These are phyloP conservation scores for Sporisorium iseilematis-ciliati DNA, from an alignment of 1,284 basidiomycete species.

Conservation along the genomic window DNA sequence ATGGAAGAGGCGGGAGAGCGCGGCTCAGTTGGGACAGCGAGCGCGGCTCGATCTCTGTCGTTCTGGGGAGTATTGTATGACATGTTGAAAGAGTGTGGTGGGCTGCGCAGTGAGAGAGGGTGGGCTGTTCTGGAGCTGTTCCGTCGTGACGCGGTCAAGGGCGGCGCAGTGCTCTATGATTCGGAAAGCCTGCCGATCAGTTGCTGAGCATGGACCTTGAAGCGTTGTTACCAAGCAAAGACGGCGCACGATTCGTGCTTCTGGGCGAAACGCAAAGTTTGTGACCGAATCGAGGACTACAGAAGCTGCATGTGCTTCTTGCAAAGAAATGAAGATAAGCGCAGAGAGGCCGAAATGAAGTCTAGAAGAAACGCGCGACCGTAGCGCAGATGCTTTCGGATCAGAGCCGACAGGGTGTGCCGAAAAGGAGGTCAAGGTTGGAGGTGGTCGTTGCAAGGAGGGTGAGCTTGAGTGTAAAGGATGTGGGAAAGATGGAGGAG, in stretches of 20 bases:
- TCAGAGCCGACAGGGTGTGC: neutral
- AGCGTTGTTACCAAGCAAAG: neutral
- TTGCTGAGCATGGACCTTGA: neutral
- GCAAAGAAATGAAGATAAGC: neutral
- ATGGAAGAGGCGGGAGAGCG: conserved; percentile 23
- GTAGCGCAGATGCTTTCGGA: conserved; percentile 2
- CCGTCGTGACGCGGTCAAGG: neutral
- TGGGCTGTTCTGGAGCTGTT: neutral
- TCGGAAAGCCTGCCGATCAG: conserved; percentile 5
- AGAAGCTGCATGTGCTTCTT: neutral
- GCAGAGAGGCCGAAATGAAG: conserved; percentile 1
- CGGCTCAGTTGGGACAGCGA: conserved; percentile 14
- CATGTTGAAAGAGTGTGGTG: conserved; percentile 9
- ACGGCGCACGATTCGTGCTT: neutral
- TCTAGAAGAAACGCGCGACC: neutral
- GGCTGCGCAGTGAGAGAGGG: neutral
- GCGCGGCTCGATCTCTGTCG: conserved; percentile 4
- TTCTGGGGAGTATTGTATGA: neutral
- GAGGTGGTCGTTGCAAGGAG: conserved; percentile 1
- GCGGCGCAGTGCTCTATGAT: neutral
- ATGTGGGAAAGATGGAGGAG: neutral
- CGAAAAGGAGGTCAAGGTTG: neutral
- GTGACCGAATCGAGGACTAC: neutral
- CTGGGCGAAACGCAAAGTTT: neutral
- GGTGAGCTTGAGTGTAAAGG: conserved; percentile 1